A percentile compares a stretch with the other conserved stretches of the same genome.
phyloP scores from a whole-genome alignment of 2,329 filamentous ascomycete species.

The Aureobasidium sp. region DNA sequence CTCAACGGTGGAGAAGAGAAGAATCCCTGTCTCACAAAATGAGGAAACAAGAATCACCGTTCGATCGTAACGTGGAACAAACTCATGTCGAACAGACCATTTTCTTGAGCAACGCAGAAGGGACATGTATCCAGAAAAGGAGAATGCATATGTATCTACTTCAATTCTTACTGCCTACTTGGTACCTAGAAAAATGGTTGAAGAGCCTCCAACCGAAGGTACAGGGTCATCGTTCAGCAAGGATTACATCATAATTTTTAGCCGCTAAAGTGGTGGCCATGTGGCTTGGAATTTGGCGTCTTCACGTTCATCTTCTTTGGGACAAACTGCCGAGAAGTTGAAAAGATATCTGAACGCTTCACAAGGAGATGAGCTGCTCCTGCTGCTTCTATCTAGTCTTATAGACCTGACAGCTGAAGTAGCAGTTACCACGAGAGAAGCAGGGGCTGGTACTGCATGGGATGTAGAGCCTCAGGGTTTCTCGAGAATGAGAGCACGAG shows the following conservation, averaged over 20 bases:
- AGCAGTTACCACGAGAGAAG: background rate
- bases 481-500: background rate
- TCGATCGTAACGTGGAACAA: background rate
- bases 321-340: background rate
- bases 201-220: background rate
- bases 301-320: background rate
- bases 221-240: background rate
- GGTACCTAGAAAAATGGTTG: no score
- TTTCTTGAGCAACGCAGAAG: background rate
- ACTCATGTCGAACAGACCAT: background rate
- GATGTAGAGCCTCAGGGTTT: background rate
- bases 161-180: no score
- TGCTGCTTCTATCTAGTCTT: background rate
- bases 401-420: background rate
- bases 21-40: background rate
- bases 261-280: background rate
- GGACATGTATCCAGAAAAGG: no score
- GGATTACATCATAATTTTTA: background rate
- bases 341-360: no score
- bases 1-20: conserved; percentile 1
- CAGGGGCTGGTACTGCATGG: background rate
- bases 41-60: background rate
- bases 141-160: no score
- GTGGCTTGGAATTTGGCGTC: conserved; percentile 1
- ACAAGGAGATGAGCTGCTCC: no score